phyloP scores from a whole-genome alignment of 1,139 yeast genomes.

The Pichiaceae sp. region DNA sequence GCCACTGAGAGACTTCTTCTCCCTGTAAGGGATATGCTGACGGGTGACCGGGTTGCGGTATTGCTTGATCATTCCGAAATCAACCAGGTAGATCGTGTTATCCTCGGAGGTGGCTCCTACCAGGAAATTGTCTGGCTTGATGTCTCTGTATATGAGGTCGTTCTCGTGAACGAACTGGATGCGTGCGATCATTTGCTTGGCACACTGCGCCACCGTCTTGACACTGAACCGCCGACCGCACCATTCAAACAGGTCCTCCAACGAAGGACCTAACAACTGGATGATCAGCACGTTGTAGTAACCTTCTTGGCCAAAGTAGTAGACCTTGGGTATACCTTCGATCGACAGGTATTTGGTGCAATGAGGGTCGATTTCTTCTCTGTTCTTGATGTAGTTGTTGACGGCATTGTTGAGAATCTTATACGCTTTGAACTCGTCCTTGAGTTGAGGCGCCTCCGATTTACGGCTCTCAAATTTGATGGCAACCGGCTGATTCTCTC shows the following conservation, averaged over 20 bases:
- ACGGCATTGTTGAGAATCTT: conserved; percentile 62
- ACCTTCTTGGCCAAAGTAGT: conserved; percentile 82
- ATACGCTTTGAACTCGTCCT: conserved; percentile 93
- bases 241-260: conserved; percentile 78
- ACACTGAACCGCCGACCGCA: conserved; percentile 64
- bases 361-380: conserved; percentile 13
- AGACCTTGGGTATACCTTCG: conserved; percentile 86
- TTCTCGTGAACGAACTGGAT: conserved; percentile 62
- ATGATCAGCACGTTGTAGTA: conserved; percentile 67
- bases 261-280: conserved; percentile 67
- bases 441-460: conserved; percentile 94
- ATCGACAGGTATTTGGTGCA: conserved; percentile 17
- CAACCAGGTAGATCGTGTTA: conserved; percentile 62
- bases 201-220: conserved; percentile 65
- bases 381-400: conserved; percentile 18
- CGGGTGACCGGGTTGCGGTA: conserved; percentile 92
- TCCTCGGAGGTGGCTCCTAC: conserved; percentile 63
- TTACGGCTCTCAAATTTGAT: conserved; percentile 79
- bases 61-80: conserved; percentile 97
- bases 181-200: conserved; percentile 64
- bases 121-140: conserved; percentile 69
- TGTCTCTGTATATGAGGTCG: conserved; percentile 66
- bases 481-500: conserved; percentile 67
- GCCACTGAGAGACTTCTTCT: conserved; percentile 57
- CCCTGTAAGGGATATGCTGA: conserved; percentile 94